phyloP scores from a whole-genome alignment of 805 yeast species.

The Yamadazyma takamatsuzukensis region DNA sequence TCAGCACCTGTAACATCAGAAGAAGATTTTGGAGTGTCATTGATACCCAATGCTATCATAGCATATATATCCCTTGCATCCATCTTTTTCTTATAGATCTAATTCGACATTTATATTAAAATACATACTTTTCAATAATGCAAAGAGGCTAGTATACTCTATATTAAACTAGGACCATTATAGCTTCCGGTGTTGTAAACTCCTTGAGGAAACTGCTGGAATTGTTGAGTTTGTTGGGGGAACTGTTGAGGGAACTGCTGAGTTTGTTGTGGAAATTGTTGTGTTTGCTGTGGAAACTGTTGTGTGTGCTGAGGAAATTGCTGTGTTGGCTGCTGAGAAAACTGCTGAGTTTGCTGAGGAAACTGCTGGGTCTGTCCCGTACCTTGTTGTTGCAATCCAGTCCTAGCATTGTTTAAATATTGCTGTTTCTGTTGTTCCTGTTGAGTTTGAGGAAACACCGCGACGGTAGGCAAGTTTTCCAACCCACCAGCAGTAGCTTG shows the following conservation, averaged over 20 bases:
- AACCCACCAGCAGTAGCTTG: conserved; percentile 74
- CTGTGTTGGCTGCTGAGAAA: conserved; percentile 13
- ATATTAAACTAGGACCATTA: conserved; percentile 15
- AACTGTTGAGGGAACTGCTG: conserved; percentile 5
- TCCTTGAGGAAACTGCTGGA: conserved; percentile 1
- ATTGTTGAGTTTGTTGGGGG: too few relatives aligned
- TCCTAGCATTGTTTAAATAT: conserved; percentile 33
- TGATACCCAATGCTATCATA: too few relatives aligned
- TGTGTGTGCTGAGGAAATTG: conserved; percentile 11
- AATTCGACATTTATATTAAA: too few relatives aligned
- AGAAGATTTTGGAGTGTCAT: too few relatives aligned
- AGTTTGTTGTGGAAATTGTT: conserved; percentile 1
- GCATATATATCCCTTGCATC: too few relatives aligned
- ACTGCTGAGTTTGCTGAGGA: conserved; percentile 20
- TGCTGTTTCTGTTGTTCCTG: conserved; percentile 36
- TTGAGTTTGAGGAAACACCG: conserved; percentile 68
- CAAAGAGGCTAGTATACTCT: too few relatives aligned
- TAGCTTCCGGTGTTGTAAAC: conserved; percentile 5
- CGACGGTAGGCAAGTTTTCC: conserved; percentile 59
- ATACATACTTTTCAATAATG: conserved; percentile 2
- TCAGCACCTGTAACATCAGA: conserved; percentile 3
- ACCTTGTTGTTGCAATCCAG: conserved; percentile 27
- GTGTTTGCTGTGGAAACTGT: conserved; percentile 3
- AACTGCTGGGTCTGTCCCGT: conserved; percentile 14
- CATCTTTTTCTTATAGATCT: too few relatives aligned